phyloP scores from a whole-genome alignment of 2,329 filamentous ascomycete genomes.

The Rhytidhysteron rufulum region DNA sequence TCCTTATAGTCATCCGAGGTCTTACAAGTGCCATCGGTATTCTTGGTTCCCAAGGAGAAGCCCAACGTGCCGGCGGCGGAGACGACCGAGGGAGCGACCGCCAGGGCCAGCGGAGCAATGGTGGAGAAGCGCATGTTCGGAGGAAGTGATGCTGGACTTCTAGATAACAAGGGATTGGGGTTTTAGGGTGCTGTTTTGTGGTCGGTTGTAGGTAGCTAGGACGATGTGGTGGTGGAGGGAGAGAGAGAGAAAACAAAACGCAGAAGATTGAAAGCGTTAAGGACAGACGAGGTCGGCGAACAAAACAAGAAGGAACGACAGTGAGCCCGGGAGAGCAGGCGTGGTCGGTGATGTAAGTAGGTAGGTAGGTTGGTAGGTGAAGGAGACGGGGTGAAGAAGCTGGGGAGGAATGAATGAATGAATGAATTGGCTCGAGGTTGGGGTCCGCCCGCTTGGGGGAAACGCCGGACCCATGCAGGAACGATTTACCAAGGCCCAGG shows the following conservation, averaged over 20 bases:
- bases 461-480: too few relatives aligned
- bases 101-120: constrained; percentile 27
- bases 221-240: not conserved
- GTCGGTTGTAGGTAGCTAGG: constrained; percentile 1
- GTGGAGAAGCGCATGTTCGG: constrained; percentile 33
- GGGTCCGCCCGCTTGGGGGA: too few relatives aligned
- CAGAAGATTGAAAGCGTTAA: not conserved
- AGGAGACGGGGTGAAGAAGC: too few relatives aligned
- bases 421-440: too few relatives aligned
- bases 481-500: too few relatives aligned
- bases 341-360: not conserved
- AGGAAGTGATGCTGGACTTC: constrained; percentile 5
- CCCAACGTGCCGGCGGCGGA: constrained; percentile 56
- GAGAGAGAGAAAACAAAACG: constrained; percentile 5
- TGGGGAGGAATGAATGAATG: too few relatives aligned
- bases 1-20: constrained; percentile 57
- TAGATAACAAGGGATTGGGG: constrained; percentile 2
- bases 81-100: constrained; percentile 44
- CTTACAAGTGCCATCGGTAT: constrained; percentile 59
- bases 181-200: not conserved
- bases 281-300: constrained; percentile 2
- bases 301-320: constrained; percentile 1
- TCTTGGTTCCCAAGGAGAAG: constrained; percentile 65
- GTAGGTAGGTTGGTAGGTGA: too few relatives aligned
- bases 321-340: not conserved